These are phyloP conservation scores for Ceratobasidium sp. DNA, from an alignment of 1,284 basidiomycete genomes.

Conservation along the genomic window DNA sequence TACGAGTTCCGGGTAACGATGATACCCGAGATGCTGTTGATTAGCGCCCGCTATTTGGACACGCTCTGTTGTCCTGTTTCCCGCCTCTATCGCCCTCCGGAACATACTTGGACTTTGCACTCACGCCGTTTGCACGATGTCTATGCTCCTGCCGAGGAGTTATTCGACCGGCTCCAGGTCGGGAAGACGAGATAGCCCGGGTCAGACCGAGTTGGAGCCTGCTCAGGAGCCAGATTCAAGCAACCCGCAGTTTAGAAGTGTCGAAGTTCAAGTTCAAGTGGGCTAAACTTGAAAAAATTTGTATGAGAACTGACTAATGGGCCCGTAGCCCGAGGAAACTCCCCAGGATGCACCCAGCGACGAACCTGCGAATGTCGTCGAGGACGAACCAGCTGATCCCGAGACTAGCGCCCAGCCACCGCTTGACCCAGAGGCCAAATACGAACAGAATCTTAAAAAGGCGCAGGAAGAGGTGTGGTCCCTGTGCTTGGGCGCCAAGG, in stretches of 20 bases:
- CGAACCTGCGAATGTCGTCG: background rate
- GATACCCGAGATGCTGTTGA: too few relatives aligned
- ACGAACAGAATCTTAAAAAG: background rate
- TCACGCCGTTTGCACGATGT: slow-evolving; percentile 1
- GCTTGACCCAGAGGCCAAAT: background rate
- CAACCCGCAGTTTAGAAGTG: background rate
- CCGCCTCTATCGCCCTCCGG: too few relatives aligned
- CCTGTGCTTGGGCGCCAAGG: background rate
- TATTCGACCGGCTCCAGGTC: background rate
- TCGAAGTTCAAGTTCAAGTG: background rate
- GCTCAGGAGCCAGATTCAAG: background rate
- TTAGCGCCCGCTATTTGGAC: too few relatives aligned
- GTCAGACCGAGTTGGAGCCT: background rate
- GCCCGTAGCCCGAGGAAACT: background rate
- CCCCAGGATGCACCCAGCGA: background rate
- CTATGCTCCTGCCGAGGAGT: slow-evolving; percentile 3
- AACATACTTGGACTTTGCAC: too few relatives aligned
- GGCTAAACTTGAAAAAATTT: background rate
- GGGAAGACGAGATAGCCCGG: background rate
- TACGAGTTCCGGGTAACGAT: too few relatives aligned
- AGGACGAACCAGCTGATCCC: background rate
- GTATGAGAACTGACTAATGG: background rate
- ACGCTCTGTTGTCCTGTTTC: too few relatives aligned
- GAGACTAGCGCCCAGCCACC: background rate
- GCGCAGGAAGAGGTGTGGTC: slow-evolving; percentile 7